Base-by-base conservation (phyloP, 129 eudicot species). In the Saposhnikovia divaricata region DNA sequence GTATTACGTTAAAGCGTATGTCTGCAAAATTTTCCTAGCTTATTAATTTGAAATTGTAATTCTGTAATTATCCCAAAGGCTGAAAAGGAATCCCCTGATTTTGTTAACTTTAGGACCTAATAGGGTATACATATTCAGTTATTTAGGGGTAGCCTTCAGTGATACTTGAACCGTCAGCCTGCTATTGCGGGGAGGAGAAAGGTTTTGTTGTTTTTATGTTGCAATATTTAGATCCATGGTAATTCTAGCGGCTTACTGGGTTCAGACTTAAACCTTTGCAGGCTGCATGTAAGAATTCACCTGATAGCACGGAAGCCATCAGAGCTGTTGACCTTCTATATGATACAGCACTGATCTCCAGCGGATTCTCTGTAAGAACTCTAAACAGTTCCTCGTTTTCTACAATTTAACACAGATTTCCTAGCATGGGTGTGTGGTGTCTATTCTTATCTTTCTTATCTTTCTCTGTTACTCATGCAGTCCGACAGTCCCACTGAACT, bases 401-500 rank as follows among this genome's bases (percentile, higher is more conserved):
- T 37, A 47, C 5, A 34, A 13, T 0, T 66, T 9, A 19, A 19
- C 18, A 37, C 76, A 39, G 46, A 11, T 80, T 23, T 37, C n/a
- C 27, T 27, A 13, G 14, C 9, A 43, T 5, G 9, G 34, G 13
- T 23, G 10, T 72, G 12, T 14, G 5, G 46, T 34, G 37, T 75
- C 68, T 40, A 28, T 75, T 51, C 23, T 71, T 39, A 43, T 65
- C 10, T n/a, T n/a, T n/a, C n/a, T n/a, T n/a, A n/a, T n/a, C n/a
- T n/a, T 23, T 61, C 46, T 13, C 46, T 43, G 76, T 42, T 74
- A 74, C 18, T 48, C 63, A 50, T 75, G 68, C 90, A 96, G 99
- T 98, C 99, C 13, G 98, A 96, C 79, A 96, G 97, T 68, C 99
- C 99, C 11, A 95, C 99, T n/a, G 97, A 96, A 82, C 74, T 96